Percentiles rank a stretch among this genome's conserved stretches.
Evolutionary conservation across 257 asterid species (phyloP).

Genomic region (Orobanche coerulescens): DNA sequence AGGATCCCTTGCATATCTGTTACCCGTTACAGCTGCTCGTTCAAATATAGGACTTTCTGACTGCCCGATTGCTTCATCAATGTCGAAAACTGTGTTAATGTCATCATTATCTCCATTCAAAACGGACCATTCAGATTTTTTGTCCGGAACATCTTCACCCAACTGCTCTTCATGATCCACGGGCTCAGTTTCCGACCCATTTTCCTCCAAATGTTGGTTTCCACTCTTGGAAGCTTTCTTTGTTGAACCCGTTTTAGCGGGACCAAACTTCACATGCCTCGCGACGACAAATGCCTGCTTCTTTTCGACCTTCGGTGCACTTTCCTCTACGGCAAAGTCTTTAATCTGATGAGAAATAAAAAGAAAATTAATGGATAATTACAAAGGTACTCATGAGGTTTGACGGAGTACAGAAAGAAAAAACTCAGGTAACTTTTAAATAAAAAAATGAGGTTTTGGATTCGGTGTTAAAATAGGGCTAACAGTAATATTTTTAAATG

Average conservation of each 20-base stretch:
- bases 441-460: too few relatives aligned
- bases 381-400: too few relatives aligned
- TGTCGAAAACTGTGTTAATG: slow-evolving; percentile 24
- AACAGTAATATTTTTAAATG: too few relatives aligned
- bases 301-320: slow-evolving; percentile 47
- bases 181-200: slow-evolving; percentile 14
- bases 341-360: slow-evolving; percentile 36
- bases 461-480: too few relatives aligned
- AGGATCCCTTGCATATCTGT: slow-evolving; percentile 39
- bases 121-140: slow-evolving; percentile 27
- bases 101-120: slow-evolving; percentile 29
- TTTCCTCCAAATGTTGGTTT: slow-evolving; percentile 15
- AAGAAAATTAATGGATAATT: too few relatives aligned
- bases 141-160: slow-evolving; percentile 25
- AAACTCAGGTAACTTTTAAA: too few relatives aligned
- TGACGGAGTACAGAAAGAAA: too few relatives aligned
- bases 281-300: slow-evolving; percentile 56
- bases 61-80: slow-evolving; percentile 12
- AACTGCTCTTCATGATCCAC: slow-evolving; percentile 25
- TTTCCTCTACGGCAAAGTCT: slow-evolving; percentile 56
- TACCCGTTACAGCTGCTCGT: slow-evolving; percentile 17
- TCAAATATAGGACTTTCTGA: slow-evolving; percentile 10
- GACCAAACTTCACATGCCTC: slow-evolving; percentile 76
- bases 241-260: slow-evolving; percentile 44
- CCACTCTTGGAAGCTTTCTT: slow-evolving; percentile 35